phyloP scores from a whole-genome alignment of 208 protist genomes.

The Leishmania turanica region DNA sequence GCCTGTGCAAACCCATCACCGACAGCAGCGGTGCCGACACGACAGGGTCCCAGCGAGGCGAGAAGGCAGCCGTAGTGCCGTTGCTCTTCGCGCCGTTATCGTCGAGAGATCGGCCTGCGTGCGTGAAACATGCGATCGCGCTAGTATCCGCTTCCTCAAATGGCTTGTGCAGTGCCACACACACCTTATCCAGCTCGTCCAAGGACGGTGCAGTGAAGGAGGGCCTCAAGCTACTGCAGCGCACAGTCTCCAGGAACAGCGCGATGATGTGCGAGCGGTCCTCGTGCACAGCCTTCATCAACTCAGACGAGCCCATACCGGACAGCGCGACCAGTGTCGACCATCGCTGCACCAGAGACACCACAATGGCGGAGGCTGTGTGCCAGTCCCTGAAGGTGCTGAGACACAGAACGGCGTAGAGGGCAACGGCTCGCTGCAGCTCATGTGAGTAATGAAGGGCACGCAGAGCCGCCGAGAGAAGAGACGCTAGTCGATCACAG shows the following conservation, averaged over 20 bases:
- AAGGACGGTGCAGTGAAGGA: conserved; percentile 9
- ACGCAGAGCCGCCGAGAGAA: conserved; percentile 4
- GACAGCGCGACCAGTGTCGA: not conserved
- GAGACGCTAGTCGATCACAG: not conserved
- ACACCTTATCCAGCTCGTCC: conserved; percentile 8
- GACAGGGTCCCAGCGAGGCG: conserved; percentile 19
- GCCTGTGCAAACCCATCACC: not conserved
- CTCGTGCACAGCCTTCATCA: not conserved
- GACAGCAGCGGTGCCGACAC: conserved; percentile 44
- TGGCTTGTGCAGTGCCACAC: not conserved
- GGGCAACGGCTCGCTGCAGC: conserved; percentile 13
- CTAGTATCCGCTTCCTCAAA: not conserved
- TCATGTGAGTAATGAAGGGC: conserved; percentile 6
- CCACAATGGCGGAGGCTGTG: conserved; percentile 5
- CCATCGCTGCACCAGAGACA: conserved; percentile 18
- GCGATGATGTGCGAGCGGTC: conserved; percentile 18
- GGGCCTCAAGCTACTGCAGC: not conserved
- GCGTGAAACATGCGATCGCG: not conserved
- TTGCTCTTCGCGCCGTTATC: not conserved
- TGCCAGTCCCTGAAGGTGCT: conserved; percentile 14
- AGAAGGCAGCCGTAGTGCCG: not conserved
- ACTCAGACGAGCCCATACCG: not conserved
- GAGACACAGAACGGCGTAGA: conserved; percentile 14
- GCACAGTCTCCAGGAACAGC: conserved; percentile 15
- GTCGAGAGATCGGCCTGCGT: not conserved